Evolutionary conservation across 345 rosid genomes (phyloP), one percentile per base, ranked within the genome.

Genomic region (Ailanthus altissimus): DNA sequence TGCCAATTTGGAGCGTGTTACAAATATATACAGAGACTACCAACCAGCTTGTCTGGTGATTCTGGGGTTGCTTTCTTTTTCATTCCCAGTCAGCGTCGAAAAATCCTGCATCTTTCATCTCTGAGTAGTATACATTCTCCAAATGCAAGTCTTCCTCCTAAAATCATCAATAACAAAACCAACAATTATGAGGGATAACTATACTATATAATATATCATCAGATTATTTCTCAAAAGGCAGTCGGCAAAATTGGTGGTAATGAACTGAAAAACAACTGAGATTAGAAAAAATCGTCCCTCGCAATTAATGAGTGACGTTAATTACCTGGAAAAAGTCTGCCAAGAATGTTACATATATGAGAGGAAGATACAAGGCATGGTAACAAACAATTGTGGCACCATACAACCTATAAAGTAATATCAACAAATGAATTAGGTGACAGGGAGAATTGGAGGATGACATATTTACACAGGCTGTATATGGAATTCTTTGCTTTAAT

Each of bases 81-180:
- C 86, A 94, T 45, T 90, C 95, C 98, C 98, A 94, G 38, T 90
- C 98, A 26, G 84, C 86, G 69, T 93, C 98, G 60, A 91, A 94
- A 84, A 91, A 93, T 46, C 97, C 98, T 1, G 97, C 98, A 83
- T 94, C 98, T 82, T 91, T 91, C 98, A 93, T 93, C 82, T 94
- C 98, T 3, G 98, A 94, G 88, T 93, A 94, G 89, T 90, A 89
- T 23, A 87, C 93, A 76, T 86, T 90, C 85, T 93, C 98, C 77
- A 94, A 82, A 62, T 85, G 87, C 84, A 94, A 69, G 77, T 91
- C 97, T 63, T 90, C 98, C 83, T 93, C 98, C 97, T 94, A 82
- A 32, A 66, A 83, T 50, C 67, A 74, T 45, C 63, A 77, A 69
- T 58, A 63, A 60, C 46, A 14, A 43, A 12, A 72, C 26, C 10